Evolutionary conservation across 805 yeast genomes (phyloP), one percentile per base, ranked within the genome.

Genomic region (Cephaloascus albidus): DNA sequence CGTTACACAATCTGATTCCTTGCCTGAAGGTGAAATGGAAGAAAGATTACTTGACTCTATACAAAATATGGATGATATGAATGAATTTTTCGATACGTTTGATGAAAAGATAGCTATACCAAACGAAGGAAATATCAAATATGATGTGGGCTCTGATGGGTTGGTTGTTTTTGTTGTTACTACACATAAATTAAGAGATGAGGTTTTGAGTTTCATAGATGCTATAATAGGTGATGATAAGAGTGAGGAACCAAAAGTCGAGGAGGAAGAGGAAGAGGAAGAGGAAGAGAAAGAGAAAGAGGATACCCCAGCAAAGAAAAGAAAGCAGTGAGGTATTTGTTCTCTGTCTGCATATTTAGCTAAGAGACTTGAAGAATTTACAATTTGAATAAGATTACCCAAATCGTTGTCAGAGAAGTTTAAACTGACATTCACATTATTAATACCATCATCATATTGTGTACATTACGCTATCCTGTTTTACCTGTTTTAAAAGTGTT

Each of bases 121-220:
- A 3, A 75, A 76, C 45, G 76, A 74, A 43, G 72, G 68, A 3
- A 64, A 67, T 43, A 65, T 76, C 45, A 74, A 74, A 49, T 76
- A 76, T 47, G 81, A 76, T 44, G 79, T 74, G 2, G 80, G 81
- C 3, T 71, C 77, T 38, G 81, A 76, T 49, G 81, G 81, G 3
- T 55, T 76, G 40, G 75, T 76, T 40, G 74, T 76, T 40, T 64
- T 76, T 20, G 61, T 76, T n/a, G 78, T 72, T 27, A 74, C 70
- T 43, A 57, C 59, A 4, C 42, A 48, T 16, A 57, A 52, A 26
- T 55, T 75, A 46, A 62, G 59, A 43, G 54, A 54, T 16, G 51
- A 50, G 27, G 74, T 65, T 26, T 54, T 67, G 44, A 47, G 52
- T 36, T 74, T 70, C 51, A 62, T 75, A 20, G 75, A 70, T 42